Conservation (phyloP, 345 rosid genomes). For the Gossypium thurberi region DNA sequence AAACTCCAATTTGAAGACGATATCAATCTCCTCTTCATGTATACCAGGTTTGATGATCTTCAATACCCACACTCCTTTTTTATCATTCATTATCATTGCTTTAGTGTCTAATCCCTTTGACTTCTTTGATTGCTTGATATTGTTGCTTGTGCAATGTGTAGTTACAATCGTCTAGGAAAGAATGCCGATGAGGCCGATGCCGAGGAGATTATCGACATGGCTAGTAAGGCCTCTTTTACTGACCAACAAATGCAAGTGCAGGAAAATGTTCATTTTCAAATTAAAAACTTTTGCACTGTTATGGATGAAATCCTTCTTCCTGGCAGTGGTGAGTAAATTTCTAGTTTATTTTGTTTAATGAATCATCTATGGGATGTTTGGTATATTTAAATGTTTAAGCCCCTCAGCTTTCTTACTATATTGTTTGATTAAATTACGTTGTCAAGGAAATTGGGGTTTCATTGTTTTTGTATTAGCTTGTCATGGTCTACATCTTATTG, state of each 20-base stretch:
- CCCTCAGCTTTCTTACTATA: neutral
- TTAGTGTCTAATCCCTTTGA: neutral
- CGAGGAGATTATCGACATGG: slow-evolving; percentile 83
- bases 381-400: neutral
- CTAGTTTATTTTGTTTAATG: neutral
- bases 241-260: slow-evolving; percentile 86
- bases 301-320: slow-evolving; percentile 69
- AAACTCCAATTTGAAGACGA: slow-evolving; percentile 76
- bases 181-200: slow-evolving; percentile 74
- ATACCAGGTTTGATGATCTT: slow-evolving; percentile 48
- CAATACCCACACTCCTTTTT: neutral
- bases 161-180: slow-evolving; percentile 71
- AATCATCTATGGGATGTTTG: neutral
- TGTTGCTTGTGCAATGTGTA: slow-evolving; percentile 19
- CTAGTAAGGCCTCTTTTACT: slow-evolving; percentile 51
- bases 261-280: slow-evolving; percentile 68
- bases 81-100: neutral
- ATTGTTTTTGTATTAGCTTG: neutral
- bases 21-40: slow-evolving; percentile 64
- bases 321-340: slow-evolving; percentile 38
- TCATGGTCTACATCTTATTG: neutral
- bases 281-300: slow-evolving; percentile 39
- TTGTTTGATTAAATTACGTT: neutral
- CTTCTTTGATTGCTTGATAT: neutral
- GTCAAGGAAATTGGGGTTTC: neutral